Conservation (phyloP, 2,329 filamentous ascomycete species). For the Elsinoe ampelina region DNA sequence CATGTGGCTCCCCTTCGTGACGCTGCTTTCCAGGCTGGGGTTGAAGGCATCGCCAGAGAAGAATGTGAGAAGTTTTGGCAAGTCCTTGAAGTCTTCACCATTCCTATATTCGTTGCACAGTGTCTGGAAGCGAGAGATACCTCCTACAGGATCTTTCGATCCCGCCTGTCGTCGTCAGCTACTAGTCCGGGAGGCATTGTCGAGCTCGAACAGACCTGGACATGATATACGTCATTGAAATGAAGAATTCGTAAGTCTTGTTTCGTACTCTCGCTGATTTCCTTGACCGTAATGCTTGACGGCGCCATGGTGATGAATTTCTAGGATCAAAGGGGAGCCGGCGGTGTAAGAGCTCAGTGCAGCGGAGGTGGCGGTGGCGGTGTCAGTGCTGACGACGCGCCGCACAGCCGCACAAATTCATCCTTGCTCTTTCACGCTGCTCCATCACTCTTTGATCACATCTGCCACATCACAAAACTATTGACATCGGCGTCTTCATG, state of each 20-base stretch:
- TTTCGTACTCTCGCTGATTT: conserved; percentile 24
- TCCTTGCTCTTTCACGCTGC: not conserved
- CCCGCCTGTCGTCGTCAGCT: conserved; percentile 36
- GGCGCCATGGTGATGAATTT: not conserved
- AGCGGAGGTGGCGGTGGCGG: conserved; percentile 12
- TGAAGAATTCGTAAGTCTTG: conserved; percentile 76
- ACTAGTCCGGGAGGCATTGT: not conserved
- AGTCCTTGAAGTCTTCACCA: conserved; percentile 49
- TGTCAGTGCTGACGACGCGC: conserved; percentile 6
- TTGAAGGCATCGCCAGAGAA: conserved; percentile 94
- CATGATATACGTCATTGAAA: conserved; percentile 91
- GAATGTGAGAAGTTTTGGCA: conserved; percentile 61
- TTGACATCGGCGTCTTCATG: not conserved
- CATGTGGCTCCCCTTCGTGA: conserved; percentile 86
- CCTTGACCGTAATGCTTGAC: conserved; percentile 12
- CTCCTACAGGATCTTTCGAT: conserved; percentile 75
- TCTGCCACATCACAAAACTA: not conserved
- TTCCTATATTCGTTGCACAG: conserved; percentile 66
- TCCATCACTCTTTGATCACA: not conserved
- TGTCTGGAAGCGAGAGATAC: conserved; percentile 70
- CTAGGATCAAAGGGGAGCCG: not conserved
- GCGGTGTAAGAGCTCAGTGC: conserved; percentile 2
- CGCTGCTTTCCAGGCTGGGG: conserved; percentile 75
- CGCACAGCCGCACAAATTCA: conserved; percentile 1
- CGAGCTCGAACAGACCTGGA: conserved; percentile 35